Percentiles rank a stretch among this genome's conserved stretches.
Evolutionary conservation across 139 green algal species (phyloP).

Genomic region (Axilococcus clingmanii): DNA sequence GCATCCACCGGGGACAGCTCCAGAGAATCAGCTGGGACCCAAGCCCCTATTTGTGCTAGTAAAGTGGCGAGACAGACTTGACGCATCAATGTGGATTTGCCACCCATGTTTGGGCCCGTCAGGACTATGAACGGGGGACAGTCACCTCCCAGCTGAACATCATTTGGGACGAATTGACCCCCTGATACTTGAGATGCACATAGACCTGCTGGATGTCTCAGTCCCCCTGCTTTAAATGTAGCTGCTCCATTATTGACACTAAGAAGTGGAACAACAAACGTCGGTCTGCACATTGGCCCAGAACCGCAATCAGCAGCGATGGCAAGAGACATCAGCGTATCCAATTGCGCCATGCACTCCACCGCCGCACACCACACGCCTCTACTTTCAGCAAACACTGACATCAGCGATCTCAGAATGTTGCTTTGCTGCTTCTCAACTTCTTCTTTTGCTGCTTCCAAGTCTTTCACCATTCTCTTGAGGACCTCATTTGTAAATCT

Average conservation of each 20-base stretch:
- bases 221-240: slow-evolving; percentile 39
- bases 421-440: slow-evolving; percentile 13
- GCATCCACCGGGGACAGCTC: slow-evolving; percentile 71
- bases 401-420: slow-evolving; percentile 50
- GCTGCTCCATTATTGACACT: slow-evolving; percentile 7
- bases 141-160: slow-evolving; percentile 65
- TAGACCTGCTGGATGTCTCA: slow-evolving; percentile 72
- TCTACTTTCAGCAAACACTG: slow-evolving; percentile 41
- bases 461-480: slow-evolving; percentile 39
- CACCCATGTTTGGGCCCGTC: slow-evolving; percentile 96
- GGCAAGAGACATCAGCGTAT: slow-evolving; percentile 81
- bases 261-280: slow-evolving; percentile 23
- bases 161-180: slow-evolving; percentile 88
- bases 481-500: slow-evolving; percentile 46
- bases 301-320: slow-evolving; percentile 29
- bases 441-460: slow-evolving; percentile 47
- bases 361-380: slow-evolving; percentile 63
- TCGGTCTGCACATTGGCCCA: slow-evolving; percentile 49
- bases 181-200: slow-evolving; percentile 34
- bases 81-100: slow-evolving; percentile 90
- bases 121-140: slow-evolving; percentile 58
- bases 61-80: slow-evolving; percentile 83
- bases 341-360: slow-evolving; percentile 62
- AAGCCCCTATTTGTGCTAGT: slow-evolving; percentile 80
- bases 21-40: slow-evolving; percentile 74